Evolutionary conservation across 1,284 basidiomycete genomes (phyloP), one percentile per base, ranked within the genome.

Genomic region (Moesziomyces aphidis): DNA sequence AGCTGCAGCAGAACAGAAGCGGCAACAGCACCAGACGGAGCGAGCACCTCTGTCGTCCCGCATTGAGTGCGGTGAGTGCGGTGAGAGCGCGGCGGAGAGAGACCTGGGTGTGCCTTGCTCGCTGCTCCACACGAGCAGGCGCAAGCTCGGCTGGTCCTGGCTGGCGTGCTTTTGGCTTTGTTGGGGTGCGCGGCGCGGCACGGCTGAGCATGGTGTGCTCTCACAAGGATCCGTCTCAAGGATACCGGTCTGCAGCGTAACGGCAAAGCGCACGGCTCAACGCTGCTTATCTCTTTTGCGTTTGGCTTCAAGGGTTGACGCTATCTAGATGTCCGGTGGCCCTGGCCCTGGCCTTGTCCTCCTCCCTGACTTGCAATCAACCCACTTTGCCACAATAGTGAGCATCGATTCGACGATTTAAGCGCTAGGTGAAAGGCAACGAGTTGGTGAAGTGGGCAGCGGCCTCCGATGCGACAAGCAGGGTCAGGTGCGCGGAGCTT

Each of bases 401-500:
- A 34, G 31, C 31, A 11, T 34, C 2, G 31, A 34, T 13, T 34
- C 31, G 31, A 34, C 31, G 10, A 13, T 13, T 34, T 13, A 34
- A 13, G 31, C 10, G 3, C 2, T 11, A 13, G 31, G 13, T 11
- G 31, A 11, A 11, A 34, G 31, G 31, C 13, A 11, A 34, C 31
- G 31, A 4, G 11, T 10, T 5, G 31, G 11, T 42, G 39, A 17
- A 42, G 5, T 42, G 15, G 17, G 5, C 48, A 23, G 31, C 44
- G 43, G 23, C 50, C 36, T n/a, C 31, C 17, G 39, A 15, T 17
- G 6, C 26, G 34, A 42, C 51, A 51, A 50, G 51, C 51, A 61
- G 36, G 58, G 58, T 54, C 51, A 61, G 58, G 51, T 54, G 58
- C 13, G 24, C 45, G 31, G 26, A 31, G 11, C 34, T 23, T 23